Base-by-base conservation (phyloP, 176 grass and related monocot species). In the Rhipidocladum racemiflorum region DNA sequence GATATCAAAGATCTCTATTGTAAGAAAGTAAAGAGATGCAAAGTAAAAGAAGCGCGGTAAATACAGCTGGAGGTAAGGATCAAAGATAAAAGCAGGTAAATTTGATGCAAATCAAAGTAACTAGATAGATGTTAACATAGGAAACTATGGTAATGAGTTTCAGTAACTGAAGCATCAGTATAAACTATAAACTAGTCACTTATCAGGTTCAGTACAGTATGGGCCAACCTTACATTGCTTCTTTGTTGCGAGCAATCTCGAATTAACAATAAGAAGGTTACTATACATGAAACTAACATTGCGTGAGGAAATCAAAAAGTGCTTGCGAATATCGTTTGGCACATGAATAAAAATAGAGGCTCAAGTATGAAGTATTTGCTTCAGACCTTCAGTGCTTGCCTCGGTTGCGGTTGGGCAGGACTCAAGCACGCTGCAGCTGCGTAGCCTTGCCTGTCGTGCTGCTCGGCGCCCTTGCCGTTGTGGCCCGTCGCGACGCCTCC, bases 151-250 rank as follows among this genome's bases (percentile, higher is more conserved):
- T 42, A 24, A 25, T 25, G 16, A 64, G 82, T 76, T 46, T 54
- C 36, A 48, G 72, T 43, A 56, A 28, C 21, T 64, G 18, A 14
- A 32, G 3, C 12, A 56, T 3, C 25, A 69, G 2, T 25, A 0
- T 40, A 65, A 1, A 44, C 0, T 49, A 34, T 62, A 80, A 66
- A 74, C 12, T 46, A 79, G 12, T 60, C 21, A 74, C 3, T 18
- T 67, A 35, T 67, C 60, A 81, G 36, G 69, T 57, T 75, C 85
- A 75, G 20, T 74, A 38, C 39, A 75, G 38, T 9, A 75, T 75
- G 36, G 36, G 48, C 42, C 45, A 86, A 35, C 44, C 17, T 23
- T 55, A 74, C 20, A 17, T 40, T 75, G 51, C 32, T 70, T 49
- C 30, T n/a, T 20, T 72, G 28, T 42, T 77, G 56, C 29, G 18